phyloP scores from a whole-genome alignment of 2,329 filamentous ascomycete species.

The Mollisia scopiformis region DNA sequence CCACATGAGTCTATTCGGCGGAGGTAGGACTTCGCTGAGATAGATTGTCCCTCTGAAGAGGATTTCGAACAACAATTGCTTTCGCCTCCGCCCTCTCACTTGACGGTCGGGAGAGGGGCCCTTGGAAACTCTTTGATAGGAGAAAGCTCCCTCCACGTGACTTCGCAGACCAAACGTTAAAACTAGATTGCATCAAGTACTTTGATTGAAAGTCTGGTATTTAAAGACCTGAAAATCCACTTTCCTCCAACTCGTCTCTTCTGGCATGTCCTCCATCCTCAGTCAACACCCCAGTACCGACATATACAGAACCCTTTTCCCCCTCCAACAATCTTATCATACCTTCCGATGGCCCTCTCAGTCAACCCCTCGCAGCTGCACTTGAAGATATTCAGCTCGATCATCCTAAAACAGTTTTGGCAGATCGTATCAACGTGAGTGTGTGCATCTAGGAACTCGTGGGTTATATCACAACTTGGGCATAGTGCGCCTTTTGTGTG shows the following conservation, averaged over 20 bases:
- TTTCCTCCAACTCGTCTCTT: not conserved
- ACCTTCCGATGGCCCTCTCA: not conserved
- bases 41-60: no score
- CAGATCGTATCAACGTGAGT: not conserved
- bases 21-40: no score
- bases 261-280: not conserved
- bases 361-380: not conserved
- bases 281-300: not conserved
- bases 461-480: not conserved
- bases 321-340: not conserved
- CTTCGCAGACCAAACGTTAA: no score
- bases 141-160: no score
- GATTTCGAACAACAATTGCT: no score
- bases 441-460: not conserved
- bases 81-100: no score
- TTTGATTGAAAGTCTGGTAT: no score
- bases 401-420: not conserved
- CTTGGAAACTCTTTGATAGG: no score
- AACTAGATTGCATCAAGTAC: no score
- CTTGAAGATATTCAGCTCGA: not conserved
- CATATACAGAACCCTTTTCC: not conserved
- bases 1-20: no score
- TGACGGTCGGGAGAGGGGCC: no score
- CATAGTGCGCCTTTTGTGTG: not conserved
- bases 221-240: no score